Evolutionary conservation across 2,329 filamentous ascomycete genomes (phyloP).

Genomic region (Colletotrichum cuscutae): DNA sequence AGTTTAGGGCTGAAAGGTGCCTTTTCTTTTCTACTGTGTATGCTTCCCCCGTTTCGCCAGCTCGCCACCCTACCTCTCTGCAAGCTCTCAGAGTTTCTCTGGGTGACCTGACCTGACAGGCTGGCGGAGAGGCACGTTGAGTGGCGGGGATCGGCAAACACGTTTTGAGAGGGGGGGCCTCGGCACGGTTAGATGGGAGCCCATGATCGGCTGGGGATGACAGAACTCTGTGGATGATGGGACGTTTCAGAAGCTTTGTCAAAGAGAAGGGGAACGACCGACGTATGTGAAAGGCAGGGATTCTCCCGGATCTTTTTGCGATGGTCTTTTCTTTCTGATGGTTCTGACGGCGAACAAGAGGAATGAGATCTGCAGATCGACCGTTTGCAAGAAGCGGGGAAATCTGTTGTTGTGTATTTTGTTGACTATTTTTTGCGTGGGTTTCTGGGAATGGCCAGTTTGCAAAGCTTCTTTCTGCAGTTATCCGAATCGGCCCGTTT

Average conservation of each 20-base stretch:
- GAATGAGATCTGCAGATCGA: background rate
- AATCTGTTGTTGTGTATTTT: background rate
- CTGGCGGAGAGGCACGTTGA: background rate
- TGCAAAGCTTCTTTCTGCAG: background rate
- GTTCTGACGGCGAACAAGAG: background rate
- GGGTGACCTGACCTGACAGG: background rate
- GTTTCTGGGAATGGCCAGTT: too few species aligned
- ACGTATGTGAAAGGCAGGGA: background rate
- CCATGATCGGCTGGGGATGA: slow-evolving; percentile 1
- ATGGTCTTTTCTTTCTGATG: background rate
- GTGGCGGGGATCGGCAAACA: slow-evolving; percentile 12
- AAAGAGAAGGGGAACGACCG: too few species aligned
- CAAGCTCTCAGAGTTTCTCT: background rate
- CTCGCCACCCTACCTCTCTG: background rate
- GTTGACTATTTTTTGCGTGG: background rate
- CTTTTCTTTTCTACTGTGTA: background rate
- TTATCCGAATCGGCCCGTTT: background rate
- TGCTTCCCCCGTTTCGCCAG: background rate
- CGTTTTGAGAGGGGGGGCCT: background rate
- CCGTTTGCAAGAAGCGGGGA: background rate
- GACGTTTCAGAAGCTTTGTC: slow-evolving; percentile 9
- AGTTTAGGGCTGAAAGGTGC: slow-evolving; percentile 1
- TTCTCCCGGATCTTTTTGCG: background rate
- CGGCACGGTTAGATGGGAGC: background rate
- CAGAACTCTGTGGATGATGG: background rate